These are phyloP conservation scores for Sisymbrium irio DNA, from an alignment of 345 rosid genomes.

Conservation along the genomic window DNA sequence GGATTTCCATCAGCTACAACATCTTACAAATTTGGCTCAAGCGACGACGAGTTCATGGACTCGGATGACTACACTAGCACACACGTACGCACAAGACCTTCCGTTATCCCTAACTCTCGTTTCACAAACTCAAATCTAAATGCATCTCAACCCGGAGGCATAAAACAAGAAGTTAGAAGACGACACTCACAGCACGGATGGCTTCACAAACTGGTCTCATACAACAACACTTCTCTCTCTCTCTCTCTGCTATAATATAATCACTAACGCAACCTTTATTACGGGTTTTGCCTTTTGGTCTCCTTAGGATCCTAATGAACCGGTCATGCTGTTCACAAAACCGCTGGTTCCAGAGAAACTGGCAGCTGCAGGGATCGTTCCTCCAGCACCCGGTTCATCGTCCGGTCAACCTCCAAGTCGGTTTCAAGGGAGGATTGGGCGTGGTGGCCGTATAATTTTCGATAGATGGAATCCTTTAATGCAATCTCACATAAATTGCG, in stretches of 20 bases:
- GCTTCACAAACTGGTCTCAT: conserved; percentile 77
- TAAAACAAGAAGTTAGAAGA: conserved; percentile 74
- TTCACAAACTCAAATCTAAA: conserved; percentile 44
- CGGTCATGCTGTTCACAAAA: conserved; percentile 81
- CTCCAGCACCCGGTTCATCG: conserved; percentile 53
- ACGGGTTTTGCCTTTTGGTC: neutral
- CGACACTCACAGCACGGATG: conserved; percentile 60
- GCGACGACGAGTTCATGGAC: conserved; percentile 85
- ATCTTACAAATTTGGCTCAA: conserved; percentile 71
- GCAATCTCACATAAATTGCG: conserved; percentile 62
- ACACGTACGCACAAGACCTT: conserved; percentile 50
- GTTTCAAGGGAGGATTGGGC: conserved; percentile 90
- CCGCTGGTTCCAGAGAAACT: conserved; percentile 88
- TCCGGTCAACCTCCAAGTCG: conserved; percentile 42
- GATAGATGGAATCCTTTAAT: conserved; percentile 94
- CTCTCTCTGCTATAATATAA: neutral
- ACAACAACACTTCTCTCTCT: neutral
- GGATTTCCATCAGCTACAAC: conserved; percentile 55
- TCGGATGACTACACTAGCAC: conserved; percentile 74
- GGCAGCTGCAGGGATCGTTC: conserved; percentile 77
- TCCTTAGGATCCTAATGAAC: conserved; percentile 83
- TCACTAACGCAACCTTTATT: neutral
- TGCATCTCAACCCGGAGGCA: conserved; percentile 45
- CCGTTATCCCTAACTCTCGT: conserved; percentile 46
- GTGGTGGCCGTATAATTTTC: conserved; percentile 90